Conservation (phyloP, 1,284 basidiomycete species). For the Phlebopus sp. region DNA sequence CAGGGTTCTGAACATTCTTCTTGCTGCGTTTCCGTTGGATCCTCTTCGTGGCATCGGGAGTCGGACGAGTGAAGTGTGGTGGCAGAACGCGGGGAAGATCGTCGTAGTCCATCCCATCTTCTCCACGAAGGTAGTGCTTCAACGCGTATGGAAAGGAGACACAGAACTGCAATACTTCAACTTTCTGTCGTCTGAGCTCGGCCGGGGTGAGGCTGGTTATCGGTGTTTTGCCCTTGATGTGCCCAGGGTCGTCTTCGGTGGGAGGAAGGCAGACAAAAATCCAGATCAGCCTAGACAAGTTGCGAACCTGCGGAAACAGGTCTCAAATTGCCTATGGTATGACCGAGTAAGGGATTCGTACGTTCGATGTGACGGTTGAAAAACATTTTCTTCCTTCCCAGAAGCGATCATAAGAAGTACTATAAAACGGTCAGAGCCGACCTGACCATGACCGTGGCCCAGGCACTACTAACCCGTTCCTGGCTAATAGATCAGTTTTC, state of each 20-base stretch:
- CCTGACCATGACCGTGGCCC: background rate
- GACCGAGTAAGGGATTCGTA: slow-evolving; percentile 28
- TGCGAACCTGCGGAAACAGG: slow-evolving; percentile 47
- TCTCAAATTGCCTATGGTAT: slow-evolving; percentile 2
- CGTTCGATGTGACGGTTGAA: slow-evolving; percentile 57
- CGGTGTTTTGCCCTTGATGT: slow-evolving; percentile 50
- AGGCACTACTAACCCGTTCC: slow-evolving; percentile 28
- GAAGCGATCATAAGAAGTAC: slow-evolving; percentile 78
- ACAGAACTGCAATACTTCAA: slow-evolving; percentile 65
- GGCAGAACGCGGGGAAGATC: slow-evolving; percentile 72
- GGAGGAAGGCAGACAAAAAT: slow-evolving; percentile 71
- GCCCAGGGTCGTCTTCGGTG: slow-evolving; percentile 39
- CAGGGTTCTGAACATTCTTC: slow-evolving; percentile 35
- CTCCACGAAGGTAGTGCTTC: slow-evolving; percentile 77
- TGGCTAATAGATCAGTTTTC: slow-evolving; percentile 6
- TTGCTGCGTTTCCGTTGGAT: slow-evolving; percentile 66
- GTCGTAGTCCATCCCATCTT: slow-evolving; percentile 64
- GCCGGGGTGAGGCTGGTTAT: slow-evolving; percentile 44
- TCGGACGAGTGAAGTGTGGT: slow-evolving; percentile 44
- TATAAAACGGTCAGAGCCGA: slow-evolving; percentile 27
- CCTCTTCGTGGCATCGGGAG: slow-evolving; percentile 65
- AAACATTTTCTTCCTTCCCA: slow-evolving; percentile 88
- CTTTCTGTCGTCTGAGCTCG: slow-evolving; percentile 69
- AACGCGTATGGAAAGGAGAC: slow-evolving; percentile 67
- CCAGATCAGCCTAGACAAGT: slow-evolving; percentile 72